Conservation (phyloP, 805 yeast species). For the Spathaspora girioi region DNA sequence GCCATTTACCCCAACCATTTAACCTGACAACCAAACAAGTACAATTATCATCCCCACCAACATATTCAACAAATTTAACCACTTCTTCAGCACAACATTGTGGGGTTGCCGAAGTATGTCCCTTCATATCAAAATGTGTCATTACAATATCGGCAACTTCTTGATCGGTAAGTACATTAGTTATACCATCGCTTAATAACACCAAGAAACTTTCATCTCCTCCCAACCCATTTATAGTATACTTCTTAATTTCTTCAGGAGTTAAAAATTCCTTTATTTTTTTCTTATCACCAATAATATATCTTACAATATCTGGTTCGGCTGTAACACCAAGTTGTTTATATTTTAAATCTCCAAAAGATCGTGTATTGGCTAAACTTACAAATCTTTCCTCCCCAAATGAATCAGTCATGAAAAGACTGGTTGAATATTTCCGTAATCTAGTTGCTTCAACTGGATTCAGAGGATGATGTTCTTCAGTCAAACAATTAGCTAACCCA, state of each 20-base stretch:
- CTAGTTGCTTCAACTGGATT: conserved; percentile 75
- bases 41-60: conserved; percentile 96
- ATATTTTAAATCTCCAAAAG: conserved; percentile 85
- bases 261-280: conserved; percentile 36
- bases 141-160: conserved; percentile 85
- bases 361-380: conserved; percentile 83
- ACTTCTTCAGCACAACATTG: conserved; percentile 84
- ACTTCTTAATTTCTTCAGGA: conserved; percentile 27
- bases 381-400: conserved; percentile 89
- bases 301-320: conserved; percentile 83
- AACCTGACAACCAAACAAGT: conserved; percentile 79
- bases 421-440: conserved; percentile 55
- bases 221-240: conserved; percentile 50
- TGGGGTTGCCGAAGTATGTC: conserved; percentile 73
- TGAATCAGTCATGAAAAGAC: conserved; percentile 76
- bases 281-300: conserved; percentile 55
- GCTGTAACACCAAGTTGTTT: conserved; percentile 84
- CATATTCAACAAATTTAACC: conserved; percentile 73
- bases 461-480: conserved; percentile 83
- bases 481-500: conserved; percentile 77
- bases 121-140: conserved; percentile 58
- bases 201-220: conserved; percentile 88
- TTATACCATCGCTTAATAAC: conserved; percentile 82
- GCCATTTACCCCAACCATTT: conserved; percentile 95
- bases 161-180: conserved; percentile 79